Conservation (phyloP, 2,329 filamentous ascomycete genomes). For the Dactylellina haptotyla region DNA sequence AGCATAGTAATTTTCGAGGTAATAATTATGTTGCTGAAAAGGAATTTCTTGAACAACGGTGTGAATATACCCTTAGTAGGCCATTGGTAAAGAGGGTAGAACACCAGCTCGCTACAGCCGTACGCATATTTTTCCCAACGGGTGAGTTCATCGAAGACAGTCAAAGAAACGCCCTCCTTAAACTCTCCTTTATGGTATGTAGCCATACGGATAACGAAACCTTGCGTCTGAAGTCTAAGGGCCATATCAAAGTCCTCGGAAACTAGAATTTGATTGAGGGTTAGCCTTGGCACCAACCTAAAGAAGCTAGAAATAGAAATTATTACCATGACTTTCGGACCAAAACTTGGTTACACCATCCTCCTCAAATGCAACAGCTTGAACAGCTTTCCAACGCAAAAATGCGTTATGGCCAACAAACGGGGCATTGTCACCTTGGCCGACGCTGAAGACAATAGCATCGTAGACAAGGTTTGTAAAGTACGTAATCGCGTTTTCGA, state of each 20-base stretch:
- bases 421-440: slow-evolving; percentile 76
- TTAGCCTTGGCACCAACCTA: too few species aligned
- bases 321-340: slow-evolving; percentile 72
- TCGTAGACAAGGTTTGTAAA: slow-evolving; percentile 83
- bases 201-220: slow-evolving; percentile 75
- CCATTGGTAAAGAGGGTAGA: slow-evolving; percentile 74
- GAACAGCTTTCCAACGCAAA: slow-evolving; percentile 74
- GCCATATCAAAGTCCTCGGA: slow-evolving; percentile 83
- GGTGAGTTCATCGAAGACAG: slow-evolving; percentile 76
- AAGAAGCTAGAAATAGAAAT: background rate
- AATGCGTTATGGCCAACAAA: slow-evolving; percentile 84
- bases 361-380: slow-evolving; percentile 68
- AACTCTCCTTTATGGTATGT: slow-evolving; percentile 74
- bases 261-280: slow-evolving; percentile 63
- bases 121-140: slow-evolving; percentile 72
- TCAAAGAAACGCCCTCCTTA: slow-evolving; percentile 77
- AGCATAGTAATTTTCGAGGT: slow-evolving; percentile 77
- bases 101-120: slow-evolving; percentile 76
- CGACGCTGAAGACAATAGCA: slow-evolving; percentile 75
- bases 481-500: slow-evolving; percentile 80
- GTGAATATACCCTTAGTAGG: slow-evolving; percentile 72
- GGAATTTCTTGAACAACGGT: slow-evolving; percentile 70
- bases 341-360: slow-evolving; percentile 74
- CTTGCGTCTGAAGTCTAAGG: slow-evolving; percentile 75
- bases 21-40: slow-evolving; percentile 71